These are phyloP conservation scores for Rubroboletus satanas DNA, from an alignment of 768 basidiomycete species.

Conservation along the genomic window DNA sequence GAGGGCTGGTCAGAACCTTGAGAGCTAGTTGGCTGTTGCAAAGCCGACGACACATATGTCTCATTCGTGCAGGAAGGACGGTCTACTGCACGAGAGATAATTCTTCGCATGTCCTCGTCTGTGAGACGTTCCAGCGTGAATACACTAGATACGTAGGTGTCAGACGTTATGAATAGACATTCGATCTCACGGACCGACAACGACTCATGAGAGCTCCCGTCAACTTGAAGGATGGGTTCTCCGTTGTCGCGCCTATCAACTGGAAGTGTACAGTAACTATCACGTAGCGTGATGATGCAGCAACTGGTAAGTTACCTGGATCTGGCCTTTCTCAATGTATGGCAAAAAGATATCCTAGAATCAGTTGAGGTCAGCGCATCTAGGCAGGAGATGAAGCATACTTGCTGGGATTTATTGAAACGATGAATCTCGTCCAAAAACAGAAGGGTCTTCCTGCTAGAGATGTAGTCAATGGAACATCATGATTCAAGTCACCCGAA, in stretches of 20 bases:
- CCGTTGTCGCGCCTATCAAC: slow-evolving; percentile 83
- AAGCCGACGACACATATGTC: background rate
- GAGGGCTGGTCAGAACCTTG: slow-evolving; percentile 18
- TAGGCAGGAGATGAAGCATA: slow-evolving; percentile 18
- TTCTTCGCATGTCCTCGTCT: slow-evolving; percentile 53
- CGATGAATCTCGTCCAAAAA: slow-evolving; percentile 87
- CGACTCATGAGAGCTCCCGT: slow-evolving; percentile 70
- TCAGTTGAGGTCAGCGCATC: slow-evolving; percentile 8
- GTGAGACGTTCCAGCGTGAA: slow-evolving; percentile 68
- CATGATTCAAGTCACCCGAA: slow-evolving; percentile 2
- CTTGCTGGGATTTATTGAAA: slow-evolving; percentile 70
- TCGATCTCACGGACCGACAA: slow-evolving; percentile 53
- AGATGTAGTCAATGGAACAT: slow-evolving; percentile 3
- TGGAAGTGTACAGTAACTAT: slow-evolving; percentile 18
- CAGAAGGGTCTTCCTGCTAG: slow-evolving; percentile 58
- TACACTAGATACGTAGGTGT: slow-evolving; percentile 46
- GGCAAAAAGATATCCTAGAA: slow-evolving; percentile 75
- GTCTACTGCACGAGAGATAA: slow-evolving; percentile 54
- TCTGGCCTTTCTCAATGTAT: slow-evolving; percentile 71
- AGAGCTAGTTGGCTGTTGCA: slow-evolving; percentile 12
- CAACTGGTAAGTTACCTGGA: slow-evolving; percentile 44
- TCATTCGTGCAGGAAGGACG: slow-evolving; percentile 28
- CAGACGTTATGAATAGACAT: slow-evolving; percentile 3
- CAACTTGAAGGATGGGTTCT: slow-evolving; percentile 85
- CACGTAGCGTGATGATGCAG: background rate